Conservation (phyloP, 345 rosid genomes). For the Rhizophora mangle region DNA sequence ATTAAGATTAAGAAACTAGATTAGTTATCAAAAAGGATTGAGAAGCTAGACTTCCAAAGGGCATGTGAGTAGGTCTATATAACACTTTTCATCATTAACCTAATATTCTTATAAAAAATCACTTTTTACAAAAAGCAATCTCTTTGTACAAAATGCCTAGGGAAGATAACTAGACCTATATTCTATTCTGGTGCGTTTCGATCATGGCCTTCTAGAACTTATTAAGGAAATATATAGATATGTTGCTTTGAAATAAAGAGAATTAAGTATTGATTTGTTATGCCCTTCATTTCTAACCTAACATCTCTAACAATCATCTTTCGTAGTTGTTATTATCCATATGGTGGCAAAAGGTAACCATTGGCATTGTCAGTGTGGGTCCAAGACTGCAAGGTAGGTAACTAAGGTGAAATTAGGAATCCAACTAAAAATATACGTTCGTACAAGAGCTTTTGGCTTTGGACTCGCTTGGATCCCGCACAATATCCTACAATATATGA, state of each 20-base stretch:
- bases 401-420: slow-evolving; percentile 8
- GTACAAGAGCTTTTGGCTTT: slow-evolving; percentile 7
- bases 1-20: not conserved
- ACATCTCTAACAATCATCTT: no score
- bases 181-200: no score
- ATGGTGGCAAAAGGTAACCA: no score
- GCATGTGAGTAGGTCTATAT: not conserved
- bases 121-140: no score
- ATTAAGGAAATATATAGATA: no score
- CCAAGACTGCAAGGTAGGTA: slow-evolving; percentile 1
- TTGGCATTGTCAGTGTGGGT: not conserved
- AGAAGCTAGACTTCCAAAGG: slow-evolving; percentile 6
- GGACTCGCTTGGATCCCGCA: slow-evolving; percentile 19
- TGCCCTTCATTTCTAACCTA: slow-evolving; percentile 20
- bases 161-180: no score
- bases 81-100: no score
- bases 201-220: no score
- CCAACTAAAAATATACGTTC: not conserved
- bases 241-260: slow-evolving; percentile 18
- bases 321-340: no score
- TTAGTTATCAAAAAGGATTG: not conserved
- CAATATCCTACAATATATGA: slow-evolving; percentile 2
- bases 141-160: no score
- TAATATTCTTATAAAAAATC: no score
- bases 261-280: slow-evolving; percentile 65